Base-by-base conservation (phyloP, 1,284 basidiomycete genomes). In the Puccinia horiana region DNA sequence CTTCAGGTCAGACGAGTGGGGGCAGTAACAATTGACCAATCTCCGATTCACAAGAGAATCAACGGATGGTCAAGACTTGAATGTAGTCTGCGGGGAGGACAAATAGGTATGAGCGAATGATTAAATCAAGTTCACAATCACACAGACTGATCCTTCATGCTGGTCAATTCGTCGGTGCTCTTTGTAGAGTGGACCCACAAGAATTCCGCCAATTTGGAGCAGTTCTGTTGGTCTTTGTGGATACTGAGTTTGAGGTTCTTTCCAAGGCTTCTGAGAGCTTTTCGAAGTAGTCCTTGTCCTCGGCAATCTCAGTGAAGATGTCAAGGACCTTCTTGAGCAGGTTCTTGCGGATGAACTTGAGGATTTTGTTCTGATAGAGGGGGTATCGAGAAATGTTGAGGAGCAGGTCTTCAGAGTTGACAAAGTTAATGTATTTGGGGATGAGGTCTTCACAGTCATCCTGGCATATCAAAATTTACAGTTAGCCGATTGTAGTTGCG, bases 361-460 rank as follows among this genome's bases (percentile, higher is more conserved):
- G 92, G 85, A 99, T 99, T 93, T 99, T 99, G 92, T 98, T 99
- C 89, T 99, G 97, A 89, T 99, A 97, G 83, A 99, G 92, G 47
- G 96, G 98, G 91, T 99, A 97, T 90, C 97, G 96, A 82, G 96
- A 99, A 89, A 99, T 98, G 92, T 99, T 99, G 87, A 99, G 93
- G 67, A 97, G 96, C 37, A 99, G 92, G 89, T 99, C 96, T 90
- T 99, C 97, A 54, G 96, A 99, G 90, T 99, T 96, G 89, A 99
- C 92, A 87, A 99, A 99, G 92, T 98, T 99, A 88, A 99, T 94
- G 91, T 99, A 99, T 89, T 99, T 97, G 86, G 97, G 97, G 87
- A 99, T 98, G 87, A 99, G 90, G 87, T 99, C 97, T 90, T 99
- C 97, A 88, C 96, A 98, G 90, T 99, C 96, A 89, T 99, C 96